Base-by-base conservation (phyloP, 768 basidiomycete species). In the Mycena indigotica region DNA sequence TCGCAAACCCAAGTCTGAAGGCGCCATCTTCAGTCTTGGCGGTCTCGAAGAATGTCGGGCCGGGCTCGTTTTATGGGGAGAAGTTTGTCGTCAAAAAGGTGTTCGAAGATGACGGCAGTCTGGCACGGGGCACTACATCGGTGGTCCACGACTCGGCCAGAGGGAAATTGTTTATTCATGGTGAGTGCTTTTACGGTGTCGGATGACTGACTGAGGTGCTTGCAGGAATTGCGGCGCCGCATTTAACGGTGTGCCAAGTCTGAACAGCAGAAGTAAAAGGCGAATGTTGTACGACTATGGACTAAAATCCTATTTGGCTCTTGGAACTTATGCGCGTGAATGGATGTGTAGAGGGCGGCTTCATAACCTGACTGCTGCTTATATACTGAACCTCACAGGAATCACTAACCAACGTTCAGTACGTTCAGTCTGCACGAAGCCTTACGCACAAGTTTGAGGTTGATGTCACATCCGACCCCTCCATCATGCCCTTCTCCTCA, bases 101-200 rank as follows among this genome's bases (percentile, higher is more conserved):
- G 10, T 89, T 91, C 56, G 85, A 89, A 67, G 87, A 91, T 67
- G 75, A 84, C 56, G 88, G 89, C 8, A 71, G 66, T 3, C 50
- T 86, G 24, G 80, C 82, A 12, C 81, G 82, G 16, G 84, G 80
- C 5, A 72, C 77, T 30, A 91, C 89, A 2, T 73, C 80, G 1
- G 86, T 72, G 2, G 84, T 75, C 16, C 80, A 85, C 62, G 86
- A 88, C 64, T 69, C 79, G 2, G 63, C 78, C 61, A 74, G 83
- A 48, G 69, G 72, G 19, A 74, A 65, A 30, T 65, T 90, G 19
- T 90, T 82, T 69, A 65, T 89, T 58, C 81, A 83, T 64, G 87
- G 88, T 86, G 67, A 55, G 78, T 63, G 16, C 44, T 48, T 23
- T 35, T 35, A 35, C 24, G n/a, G 15, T 25, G 4, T 44, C 6